Conservation (phyloP, 1,139 yeast species). For the Maudiozyma humilis region DNA sequence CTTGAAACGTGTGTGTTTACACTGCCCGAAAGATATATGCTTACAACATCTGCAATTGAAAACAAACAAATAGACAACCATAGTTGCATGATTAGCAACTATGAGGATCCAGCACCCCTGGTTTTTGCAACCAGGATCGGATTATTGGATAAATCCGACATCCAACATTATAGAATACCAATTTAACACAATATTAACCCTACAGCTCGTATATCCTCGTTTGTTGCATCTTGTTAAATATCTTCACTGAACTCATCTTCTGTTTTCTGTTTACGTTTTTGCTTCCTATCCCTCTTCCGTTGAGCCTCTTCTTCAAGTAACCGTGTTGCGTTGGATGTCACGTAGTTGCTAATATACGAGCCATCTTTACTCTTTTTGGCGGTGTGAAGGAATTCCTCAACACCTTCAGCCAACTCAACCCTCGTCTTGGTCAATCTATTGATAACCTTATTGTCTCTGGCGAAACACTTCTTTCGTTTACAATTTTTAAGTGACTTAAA, state of each 20-base stretch:
- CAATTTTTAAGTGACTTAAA: constrained; percentile 53
- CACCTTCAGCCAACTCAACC: constrained; percentile 45
- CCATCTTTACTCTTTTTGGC: constrained; percentile 29
- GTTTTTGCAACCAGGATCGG: no score
- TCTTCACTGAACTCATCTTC: not conserved
- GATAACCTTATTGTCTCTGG: constrained; percentile 53
- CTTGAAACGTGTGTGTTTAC: no score
- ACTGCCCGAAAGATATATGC: no score
- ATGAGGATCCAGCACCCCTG: no score
- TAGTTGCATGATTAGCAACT: no score
- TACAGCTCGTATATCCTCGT: not conserved
- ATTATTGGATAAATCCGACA: no score
- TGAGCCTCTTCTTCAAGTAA: constrained; percentile 21
- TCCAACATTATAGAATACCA: no score
- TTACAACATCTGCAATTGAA: not conserved
- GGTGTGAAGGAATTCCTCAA: constrained; percentile 22
- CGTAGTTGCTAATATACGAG: constrained; percentile 17
- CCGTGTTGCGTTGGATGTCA: constrained; percentile 15
- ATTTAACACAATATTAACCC: no score
- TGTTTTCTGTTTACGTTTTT: constrained; percentile 8
- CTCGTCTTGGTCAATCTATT: constrained; percentile 64
- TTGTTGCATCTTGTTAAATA: not conserved
- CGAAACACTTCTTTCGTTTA: constrained; percentile 46
- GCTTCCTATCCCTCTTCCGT: constrained; percentile 17
- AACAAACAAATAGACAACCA: no score